A percentile compares a stretch with the other conserved stretches of the same genome.
phyloP scores from a whole-genome alignment of 108 stramenopile species.

The Cafeteria roenbergensis region DNA sequence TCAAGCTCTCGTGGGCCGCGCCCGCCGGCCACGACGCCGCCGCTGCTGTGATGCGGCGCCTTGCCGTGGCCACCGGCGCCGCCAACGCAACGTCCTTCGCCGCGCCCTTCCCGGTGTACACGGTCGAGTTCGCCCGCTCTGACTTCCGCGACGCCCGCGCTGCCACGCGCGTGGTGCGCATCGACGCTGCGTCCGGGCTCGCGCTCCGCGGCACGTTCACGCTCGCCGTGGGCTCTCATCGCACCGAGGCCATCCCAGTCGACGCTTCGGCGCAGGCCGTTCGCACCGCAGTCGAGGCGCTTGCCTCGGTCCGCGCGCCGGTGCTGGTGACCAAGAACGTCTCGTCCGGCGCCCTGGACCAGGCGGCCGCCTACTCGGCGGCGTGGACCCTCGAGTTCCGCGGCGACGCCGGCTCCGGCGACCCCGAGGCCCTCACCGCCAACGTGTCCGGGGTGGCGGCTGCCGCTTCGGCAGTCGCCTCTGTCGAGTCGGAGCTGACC shows the following conservation, averaged over 20 bases:
- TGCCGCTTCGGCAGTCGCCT: too few species aligned
- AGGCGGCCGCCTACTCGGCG: too few species aligned
- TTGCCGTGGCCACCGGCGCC: neutral
- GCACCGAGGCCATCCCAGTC: conserved; percentile 28
- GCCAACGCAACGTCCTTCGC: neutral
- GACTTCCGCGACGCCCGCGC: neutral
- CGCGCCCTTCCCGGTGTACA: neutral
- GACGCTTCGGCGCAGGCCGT: conserved; percentile 36
- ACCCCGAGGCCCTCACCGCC: too few species aligned
- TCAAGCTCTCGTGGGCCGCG: neutral
- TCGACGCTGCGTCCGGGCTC: neutral
- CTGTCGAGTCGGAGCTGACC: too few species aligned
- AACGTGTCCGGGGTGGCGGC: too few species aligned
- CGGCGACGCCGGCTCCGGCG: neutral
- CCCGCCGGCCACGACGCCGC: neutral
- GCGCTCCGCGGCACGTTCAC: conserved; percentile 40
- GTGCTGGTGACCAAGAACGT: neutral
- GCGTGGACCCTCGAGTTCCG: neutral
- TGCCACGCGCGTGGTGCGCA: neutral
- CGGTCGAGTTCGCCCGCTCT: neutral
- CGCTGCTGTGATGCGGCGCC: neutral
- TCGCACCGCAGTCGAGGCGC: conserved; percentile 30
- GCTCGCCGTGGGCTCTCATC: conserved; percentile 37
- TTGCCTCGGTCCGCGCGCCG: conserved; percentile 30
- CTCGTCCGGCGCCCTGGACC: too few species aligned